phyloP scores from a whole-genome alignment of 441 rosid species.

The Erodium moschatum region DNA sequence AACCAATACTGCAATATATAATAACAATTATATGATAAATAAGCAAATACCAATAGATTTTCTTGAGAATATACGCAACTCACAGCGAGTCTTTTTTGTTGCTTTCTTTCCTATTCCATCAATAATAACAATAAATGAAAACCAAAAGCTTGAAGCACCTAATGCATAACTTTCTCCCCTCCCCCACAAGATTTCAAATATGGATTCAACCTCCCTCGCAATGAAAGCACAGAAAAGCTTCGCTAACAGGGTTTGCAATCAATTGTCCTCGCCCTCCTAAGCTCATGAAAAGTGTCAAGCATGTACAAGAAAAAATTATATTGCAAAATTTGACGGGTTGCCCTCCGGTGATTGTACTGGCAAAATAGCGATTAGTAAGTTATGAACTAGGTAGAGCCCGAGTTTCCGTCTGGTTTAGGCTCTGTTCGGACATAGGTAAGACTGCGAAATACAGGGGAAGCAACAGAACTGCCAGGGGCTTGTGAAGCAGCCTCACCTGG shows the following conservation, averaged over 20 bases:
- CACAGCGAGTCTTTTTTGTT: background rate
- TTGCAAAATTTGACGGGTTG: slow-evolving; percentile 11
- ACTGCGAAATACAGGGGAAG: slow-evolving; percentile 42
- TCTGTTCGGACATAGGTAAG: slow-evolving; percentile 74
- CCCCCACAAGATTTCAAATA: background rate
- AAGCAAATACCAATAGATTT: background rate
- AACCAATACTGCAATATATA: background rate
- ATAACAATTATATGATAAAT: background rate
- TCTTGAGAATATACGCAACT: background rate
- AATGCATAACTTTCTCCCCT: slow-evolving; percentile 4
- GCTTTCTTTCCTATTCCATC: background rate
- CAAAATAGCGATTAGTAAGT: background rate
- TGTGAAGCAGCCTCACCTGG: slow-evolving; percentile 40
- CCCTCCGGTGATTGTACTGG: background rate
- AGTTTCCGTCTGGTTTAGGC: slow-evolving; percentile 40
- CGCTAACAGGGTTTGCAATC: background rate
- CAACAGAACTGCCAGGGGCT: slow-evolving; percentile 22
- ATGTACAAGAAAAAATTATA: slow-evolving; percentile 17
- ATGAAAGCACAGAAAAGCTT: background rate
- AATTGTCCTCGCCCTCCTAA: slow-evolving; percentile 6
- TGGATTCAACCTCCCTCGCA: background rate
- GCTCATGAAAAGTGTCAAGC: background rate
- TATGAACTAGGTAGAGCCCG: slow-evolving; percentile 22
- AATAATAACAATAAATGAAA: background rate
- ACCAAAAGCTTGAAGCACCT: background rate